Evolutionary conservation across 1,284 basidiomycete genomes (phyloP), one percentile per base, ranked within the genome.

Genomic region (Gomphus bonarii): DNA sequence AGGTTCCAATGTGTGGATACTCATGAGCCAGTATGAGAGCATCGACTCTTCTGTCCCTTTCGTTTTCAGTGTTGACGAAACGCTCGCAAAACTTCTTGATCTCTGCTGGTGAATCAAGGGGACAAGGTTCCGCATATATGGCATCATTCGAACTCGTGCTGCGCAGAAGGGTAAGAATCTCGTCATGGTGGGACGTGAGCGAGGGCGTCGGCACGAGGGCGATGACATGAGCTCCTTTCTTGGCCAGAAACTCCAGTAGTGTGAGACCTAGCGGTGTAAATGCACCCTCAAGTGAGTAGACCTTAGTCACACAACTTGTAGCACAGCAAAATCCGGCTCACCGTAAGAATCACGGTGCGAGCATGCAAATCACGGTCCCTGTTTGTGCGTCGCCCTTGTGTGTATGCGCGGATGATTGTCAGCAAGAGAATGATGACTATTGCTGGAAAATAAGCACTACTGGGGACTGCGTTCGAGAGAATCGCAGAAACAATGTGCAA

Each of bases 351-450:
- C n/a, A 90, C 72, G 1, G 78, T 75, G 7, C 85, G 73, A 0
- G 78, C 81, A 72, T 89, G 85, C 49, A 90, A 71, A 64, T 87
- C 82, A 42, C 87, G 74, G 62, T 90, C 87, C 40, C 87, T 72
- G 53, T 69, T 80, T 1, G 87, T 89, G 36, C 70, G 74, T 3
- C 81, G 75, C 16, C 88, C 88, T 69, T 87, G 84, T 3, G 80
- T 72, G 66, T 85, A 79, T 10, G 79, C 73, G 50, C 76, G 75
- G 25, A 81, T 66, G 18, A 79, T 73, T 40, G 78, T 66, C 48
- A 81, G 60, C 8, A 68, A 66, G 7, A 78, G 58, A 5, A 80
- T 55, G 4, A 67, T 70, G n/a, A 79, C 50, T 35, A 71, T 62
- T n/a, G 74, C 74, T 63, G 81, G 82, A 10, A 75, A 63, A 67